phyloP scores from a whole-genome alignment of 306 rosid genomes.

The Ceratonia siliqua region DNA sequence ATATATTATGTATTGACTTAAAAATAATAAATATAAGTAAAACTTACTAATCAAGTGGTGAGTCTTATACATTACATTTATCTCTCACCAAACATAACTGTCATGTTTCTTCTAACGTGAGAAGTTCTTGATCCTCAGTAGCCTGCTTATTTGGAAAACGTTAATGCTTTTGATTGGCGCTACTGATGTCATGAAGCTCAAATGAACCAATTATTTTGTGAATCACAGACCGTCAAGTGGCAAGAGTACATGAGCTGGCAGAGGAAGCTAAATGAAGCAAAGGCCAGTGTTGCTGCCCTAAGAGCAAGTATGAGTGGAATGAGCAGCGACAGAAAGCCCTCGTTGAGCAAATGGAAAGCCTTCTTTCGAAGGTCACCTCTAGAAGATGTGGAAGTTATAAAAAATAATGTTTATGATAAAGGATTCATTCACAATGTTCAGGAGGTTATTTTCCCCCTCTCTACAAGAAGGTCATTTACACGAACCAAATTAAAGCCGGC shows the following conservation, averaged over 20 bases:
- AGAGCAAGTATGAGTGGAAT: constrained; percentile 63
- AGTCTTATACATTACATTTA: no score
- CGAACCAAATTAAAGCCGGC: constrained; percentile 57
- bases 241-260: constrained; percentile 84
- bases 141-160: not conserved
- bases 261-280: constrained; percentile 79
- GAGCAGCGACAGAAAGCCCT: constrained; percentile 20
- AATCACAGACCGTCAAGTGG: constrained; percentile 85
- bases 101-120: no score
- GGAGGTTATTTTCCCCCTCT: constrained; percentile 73
- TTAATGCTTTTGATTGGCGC: not conserved
- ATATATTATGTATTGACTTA: no score
- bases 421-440: constrained; percentile 66
- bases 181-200: constrained; percentile 27
- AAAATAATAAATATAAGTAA: no score
- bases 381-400: constrained; percentile 58
- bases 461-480: constrained; percentile 53
- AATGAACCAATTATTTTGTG: constrained; percentile 29
- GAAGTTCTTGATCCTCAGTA: no score
- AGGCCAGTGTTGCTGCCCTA: constrained; percentile 78
- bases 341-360: constrained; percentile 68
- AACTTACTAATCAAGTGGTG: no score
- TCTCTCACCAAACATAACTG: no score
- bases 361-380: constrained; percentile 67
- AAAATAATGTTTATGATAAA: constrained; percentile 72